phyloP scores from a whole-genome alignment of 768 basidiomycete genomes.

The Leccinum barrowsii region DNA sequence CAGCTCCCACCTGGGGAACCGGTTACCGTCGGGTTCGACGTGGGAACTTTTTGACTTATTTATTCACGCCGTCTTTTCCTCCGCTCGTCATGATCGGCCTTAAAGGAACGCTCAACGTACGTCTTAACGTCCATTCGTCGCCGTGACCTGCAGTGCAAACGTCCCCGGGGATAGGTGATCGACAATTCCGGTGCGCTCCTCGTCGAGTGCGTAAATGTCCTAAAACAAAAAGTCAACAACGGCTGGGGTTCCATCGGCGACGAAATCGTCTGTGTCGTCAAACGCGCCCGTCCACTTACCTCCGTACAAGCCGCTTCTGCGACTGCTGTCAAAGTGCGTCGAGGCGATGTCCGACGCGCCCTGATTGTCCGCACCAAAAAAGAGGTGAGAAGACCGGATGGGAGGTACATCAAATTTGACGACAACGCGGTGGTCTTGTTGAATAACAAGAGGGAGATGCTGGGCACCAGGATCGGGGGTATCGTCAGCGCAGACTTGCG shows the following conservation, averaged over 20 bases:
- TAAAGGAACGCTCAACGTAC: constrained; percentile 84
- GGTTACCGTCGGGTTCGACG: constrained; percentile 1
- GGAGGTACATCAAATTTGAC: constrained; percentile 84
- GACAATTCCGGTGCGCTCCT: constrained; percentile 96
- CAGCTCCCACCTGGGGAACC: neutral
- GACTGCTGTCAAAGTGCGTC: constrained; percentile 84
- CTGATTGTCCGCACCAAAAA: constrained; percentile 95
- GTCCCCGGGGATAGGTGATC: constrained; percentile 60
- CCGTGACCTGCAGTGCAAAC: neutral
- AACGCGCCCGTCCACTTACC: constrained; percentile 81
- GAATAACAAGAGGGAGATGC: constrained; percentile 94
- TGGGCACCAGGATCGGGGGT: constrained; percentile 92
- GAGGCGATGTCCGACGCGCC: constrained; percentile 93
- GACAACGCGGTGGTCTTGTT: constrained; percentile 94
- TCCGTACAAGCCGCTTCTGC: constrained; percentile 62
- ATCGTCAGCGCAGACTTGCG: constrained; percentile 89
- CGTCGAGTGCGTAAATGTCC: constrained; percentile 93
- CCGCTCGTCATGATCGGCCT: constrained; percentile 79
- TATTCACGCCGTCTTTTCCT: neutral
- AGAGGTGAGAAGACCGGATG: constrained; percentile 80
- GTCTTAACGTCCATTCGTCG: constrained; percentile 17
- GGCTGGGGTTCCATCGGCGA: constrained; percentile 93
- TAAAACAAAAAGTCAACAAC: constrained; percentile 94
- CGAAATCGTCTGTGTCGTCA: constrained; percentile 94
- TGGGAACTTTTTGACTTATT: constrained; percentile 26